Evolutionary conservation across 2,329 filamentous ascomycete genomes (phyloP).

Genomic region (Oidium heveae): DNA sequence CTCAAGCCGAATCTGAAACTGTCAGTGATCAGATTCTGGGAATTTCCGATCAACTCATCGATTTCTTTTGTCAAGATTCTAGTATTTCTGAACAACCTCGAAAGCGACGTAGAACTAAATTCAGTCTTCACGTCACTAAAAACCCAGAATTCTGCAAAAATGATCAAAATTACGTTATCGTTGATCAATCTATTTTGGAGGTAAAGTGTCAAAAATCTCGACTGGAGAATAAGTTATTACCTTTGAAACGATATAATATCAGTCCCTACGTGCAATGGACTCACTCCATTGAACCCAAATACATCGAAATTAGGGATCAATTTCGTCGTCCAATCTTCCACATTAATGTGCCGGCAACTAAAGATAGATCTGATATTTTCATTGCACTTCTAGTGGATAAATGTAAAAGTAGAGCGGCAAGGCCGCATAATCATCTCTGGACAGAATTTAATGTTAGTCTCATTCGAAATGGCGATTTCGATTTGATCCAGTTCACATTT

Average conservation of each 20-base stretch:
- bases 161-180: conserved; percentile 8
- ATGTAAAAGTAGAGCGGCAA: conserved; percentile 7
- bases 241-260: conserved; percentile 6
- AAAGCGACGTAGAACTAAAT: not conserved
- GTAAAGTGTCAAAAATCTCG: conserved; percentile 6
- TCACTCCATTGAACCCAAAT: conserved; percentile 2
- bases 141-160: not conserved
- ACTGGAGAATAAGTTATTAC: conserved; percentile 3
- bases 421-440: conserved; percentile 9
- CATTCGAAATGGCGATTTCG: conserved; percentile 4
- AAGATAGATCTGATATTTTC: conserved; percentile 7
- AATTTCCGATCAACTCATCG: not conserved
- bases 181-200: conserved; percentile 8
- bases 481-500: conserved; percentile 8
- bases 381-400: conserved; percentile 7
- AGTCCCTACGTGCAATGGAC: conserved; percentile 5
- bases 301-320: conserved; percentile 8
- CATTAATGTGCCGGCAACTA: conserved; percentile 4
- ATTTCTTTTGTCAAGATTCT: not conserved
- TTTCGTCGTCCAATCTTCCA: conserved; percentile 4
- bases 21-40: not conserved
- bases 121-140: not conserved
- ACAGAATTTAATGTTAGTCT: conserved; percentile 9
- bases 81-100: not conserved
- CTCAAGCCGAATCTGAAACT: not conserved